These are phyloP conservation scores for Clonostachys rosea DNA, from an alignment of 2,329 filamentous ascomycete genomes.

Conservation along the genomic window DNA sequence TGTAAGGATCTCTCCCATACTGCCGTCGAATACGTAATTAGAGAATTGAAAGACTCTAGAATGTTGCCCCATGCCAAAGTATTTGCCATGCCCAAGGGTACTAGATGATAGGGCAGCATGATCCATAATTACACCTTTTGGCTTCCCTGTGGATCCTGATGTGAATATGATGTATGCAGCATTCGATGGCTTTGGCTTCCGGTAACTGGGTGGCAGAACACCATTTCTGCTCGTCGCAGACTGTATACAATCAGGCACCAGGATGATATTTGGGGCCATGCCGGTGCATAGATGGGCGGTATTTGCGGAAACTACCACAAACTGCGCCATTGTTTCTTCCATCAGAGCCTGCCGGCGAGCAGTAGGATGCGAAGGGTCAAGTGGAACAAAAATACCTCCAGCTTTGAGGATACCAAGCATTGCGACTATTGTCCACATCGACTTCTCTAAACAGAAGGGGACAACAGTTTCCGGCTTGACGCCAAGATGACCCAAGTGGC, in stretches of 20 bases:
- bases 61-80: not conserved
- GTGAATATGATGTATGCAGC: conserved; percentile 12
- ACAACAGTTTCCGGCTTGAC: conserved; percentile 7
- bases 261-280: not conserved
- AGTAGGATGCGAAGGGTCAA: conserved; percentile 12
- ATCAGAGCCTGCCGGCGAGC: conserved; percentile 1
- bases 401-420: conserved; percentile 17
- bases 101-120: conserved; percentile 6
- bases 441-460: conserved; percentile 17
- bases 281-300: conserved; percentile 13
- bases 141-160: conserved; percentile 10
- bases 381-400: conserved; percentile 16
- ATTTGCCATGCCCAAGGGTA: conserved; percentile 28
- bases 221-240: not conserved
- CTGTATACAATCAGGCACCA: not conserved
- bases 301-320: conserved; percentile 5
- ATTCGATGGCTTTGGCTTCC: not conserved
- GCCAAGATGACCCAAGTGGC: conserved; percentile 1
- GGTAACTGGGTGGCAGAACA: not conserved
- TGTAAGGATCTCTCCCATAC: conserved; percentile 20
- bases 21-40: conserved; percentile 44
- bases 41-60: conserved; percentile 50
- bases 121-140: conserved; percentile 12
- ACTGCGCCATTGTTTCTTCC: conserved; percentile 2
- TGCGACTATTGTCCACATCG: conserved; percentile 12